phyloP scores from a whole-genome alignment of 768 basidiomycete genomes.

The Strobilomyces dryophilus region DNA sequence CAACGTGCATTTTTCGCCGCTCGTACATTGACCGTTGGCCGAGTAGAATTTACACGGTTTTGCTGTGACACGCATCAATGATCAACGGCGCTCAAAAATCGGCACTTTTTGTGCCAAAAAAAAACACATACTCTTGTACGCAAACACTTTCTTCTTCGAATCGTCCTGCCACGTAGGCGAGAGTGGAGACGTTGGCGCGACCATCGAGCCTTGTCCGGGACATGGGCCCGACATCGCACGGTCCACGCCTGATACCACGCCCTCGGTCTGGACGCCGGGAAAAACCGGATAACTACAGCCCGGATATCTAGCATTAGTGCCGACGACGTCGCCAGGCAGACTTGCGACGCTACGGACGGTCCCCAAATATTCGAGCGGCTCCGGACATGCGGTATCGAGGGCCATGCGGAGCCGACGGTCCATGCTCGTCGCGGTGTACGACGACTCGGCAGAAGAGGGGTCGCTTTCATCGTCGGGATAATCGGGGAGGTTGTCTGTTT shows the following conservation, averaged over 20 bases:
- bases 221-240: constrained; percentile 11
- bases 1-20: constrained; percentile 58
- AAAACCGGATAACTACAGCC: constrained; percentile 11
- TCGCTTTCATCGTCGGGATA: constrained; percentile 25
- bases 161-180: constrained; percentile 14
- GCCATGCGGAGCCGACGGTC: constrained; percentile 8
- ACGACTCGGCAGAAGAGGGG: constrained; percentile 24
- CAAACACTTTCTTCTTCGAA: constrained; percentile 17
- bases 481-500: constrained; percentile 9
- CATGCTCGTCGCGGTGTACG: constrained; percentile 9
- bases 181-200: not conserved
- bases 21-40: constrained; percentile 44
- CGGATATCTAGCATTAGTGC: constrained; percentile 8
- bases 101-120: not conserved
- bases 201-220: not conserved
- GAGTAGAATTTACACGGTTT: constrained; percentile 59
- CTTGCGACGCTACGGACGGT: not conserved
- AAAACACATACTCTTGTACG: constrained; percentile 27
- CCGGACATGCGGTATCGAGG: constrained; percentile 2
- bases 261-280: constrained; percentile 12
- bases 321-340: constrained; percentile 8
- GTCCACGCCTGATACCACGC: not conserved
- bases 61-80: constrained; percentile 31
- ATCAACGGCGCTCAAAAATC: not conserved
- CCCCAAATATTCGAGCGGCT: not conserved